phyloP scores from a whole-genome alignment of 2,329 filamentous ascomycete species.

The Tolypocladium tundrense region DNA sequence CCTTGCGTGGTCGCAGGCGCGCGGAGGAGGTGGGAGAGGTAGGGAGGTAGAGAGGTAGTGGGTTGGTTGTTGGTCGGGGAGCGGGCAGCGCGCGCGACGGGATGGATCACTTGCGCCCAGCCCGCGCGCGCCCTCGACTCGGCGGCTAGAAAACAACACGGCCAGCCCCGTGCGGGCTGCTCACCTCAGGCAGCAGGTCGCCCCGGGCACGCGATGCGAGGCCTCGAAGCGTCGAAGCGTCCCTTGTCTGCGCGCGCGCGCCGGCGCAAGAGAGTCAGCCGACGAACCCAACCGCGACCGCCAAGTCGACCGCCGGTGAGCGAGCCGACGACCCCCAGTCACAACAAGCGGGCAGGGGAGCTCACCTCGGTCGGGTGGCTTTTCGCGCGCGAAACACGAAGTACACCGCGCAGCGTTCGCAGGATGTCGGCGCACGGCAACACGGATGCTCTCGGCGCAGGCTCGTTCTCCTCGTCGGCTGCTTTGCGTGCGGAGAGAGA shows the following conservation, averaged over 20 bases:
- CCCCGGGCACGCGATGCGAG: not conserved
- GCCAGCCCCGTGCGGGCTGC: not conserved
- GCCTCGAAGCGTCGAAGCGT: not conserved
- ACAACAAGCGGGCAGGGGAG: not conserved
- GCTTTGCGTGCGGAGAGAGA: not conserved
- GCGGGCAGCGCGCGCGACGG: not conserved
- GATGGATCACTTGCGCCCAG: not conserved
- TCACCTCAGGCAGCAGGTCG: not conserved
- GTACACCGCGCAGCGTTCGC: too few species aligned
- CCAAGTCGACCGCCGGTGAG: too few species aligned
- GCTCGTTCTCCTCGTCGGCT: not conserved
- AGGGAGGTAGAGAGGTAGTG: not conserved
- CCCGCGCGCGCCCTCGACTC: not conserved
- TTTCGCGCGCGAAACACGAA: too few species aligned
- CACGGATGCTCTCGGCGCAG: not conserved
- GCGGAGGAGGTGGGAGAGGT: not conserved
- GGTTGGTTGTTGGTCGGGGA: not conserved
- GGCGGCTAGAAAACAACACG: not conserved
- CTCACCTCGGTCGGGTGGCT: not conserved
- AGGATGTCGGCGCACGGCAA: not conserved
- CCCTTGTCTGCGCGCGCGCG: not conserved
- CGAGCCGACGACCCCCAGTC: not conserved
- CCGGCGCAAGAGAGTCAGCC: not conserved
- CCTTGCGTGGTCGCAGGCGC: not conserved
- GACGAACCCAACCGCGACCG: not conserved